Base-by-base conservation (phyloP, 1,284 basidiomycete species). In the Pterulicium gracile region DNA sequence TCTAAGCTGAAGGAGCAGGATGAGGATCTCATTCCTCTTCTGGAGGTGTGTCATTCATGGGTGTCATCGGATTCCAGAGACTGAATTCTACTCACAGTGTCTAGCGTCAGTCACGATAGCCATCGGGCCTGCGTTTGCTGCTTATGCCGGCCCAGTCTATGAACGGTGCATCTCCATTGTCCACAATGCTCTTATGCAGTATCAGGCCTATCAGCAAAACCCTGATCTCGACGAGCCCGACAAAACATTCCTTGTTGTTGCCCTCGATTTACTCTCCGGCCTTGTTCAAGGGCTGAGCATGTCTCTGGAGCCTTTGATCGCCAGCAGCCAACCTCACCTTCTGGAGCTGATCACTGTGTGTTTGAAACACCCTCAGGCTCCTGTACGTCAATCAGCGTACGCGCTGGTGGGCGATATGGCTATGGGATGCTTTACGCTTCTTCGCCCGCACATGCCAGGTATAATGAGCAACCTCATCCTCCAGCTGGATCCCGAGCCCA, bases 351-450 rank as follows among this genome's bases (percentile, higher is more conserved):
- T 96, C 43, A 84, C 85, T 1, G 70, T 89, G 41, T 95, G 92
- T 63, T 67, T 97, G 48, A 92, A 90, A 69, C 91, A 98, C 66
- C 89, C 89, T 34, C 92, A 98, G 64, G 86, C 94, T 22, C 83
- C 94, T 0, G 92, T 99, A 3, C 78, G 95, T 48, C 96, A 98
- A 65, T 95, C 91, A 0, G 94, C 93, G 3, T 97, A 97, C 60
- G 96, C 96, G 13, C 79, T 99, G 13, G 84, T 99, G 27, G 96
- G 96, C 23, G 96, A 99, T 64, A 79, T 97, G 68, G 94, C 96
- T 14, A 98, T 98, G 79, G 88, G 90, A 47, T 94, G 92, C 66
- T 94, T 94, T 64, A 66, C 73, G 15, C 67, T 97, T 18, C 73
- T 99, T 53, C 80, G 88, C 46, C 88, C 91, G 2, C 79, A 84